Conservation (phyloP, 305 asterid genomes). For the Euphrasia arctica region DNA sequence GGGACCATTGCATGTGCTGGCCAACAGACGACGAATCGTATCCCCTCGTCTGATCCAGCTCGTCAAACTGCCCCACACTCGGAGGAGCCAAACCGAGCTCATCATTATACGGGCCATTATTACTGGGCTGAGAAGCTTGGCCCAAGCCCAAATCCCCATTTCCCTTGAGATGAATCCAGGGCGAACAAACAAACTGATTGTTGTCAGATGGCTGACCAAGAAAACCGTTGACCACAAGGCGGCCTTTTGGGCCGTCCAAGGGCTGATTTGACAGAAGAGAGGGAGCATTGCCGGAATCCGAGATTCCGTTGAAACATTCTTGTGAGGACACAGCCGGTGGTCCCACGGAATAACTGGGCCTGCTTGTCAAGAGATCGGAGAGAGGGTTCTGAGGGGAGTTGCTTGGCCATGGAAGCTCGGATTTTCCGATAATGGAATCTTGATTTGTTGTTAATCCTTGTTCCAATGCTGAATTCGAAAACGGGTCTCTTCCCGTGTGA, state of each 20-base stretch:
- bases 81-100: slow-evolving; percentile 61
- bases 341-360: slow-evolving; percentile 34
- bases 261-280: slow-evolving; percentile 99
- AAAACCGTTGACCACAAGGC: slow-evolving; percentile 38
- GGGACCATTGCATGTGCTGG: slow-evolving; percentile 62
- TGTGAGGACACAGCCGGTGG: slow-evolving; percentile 42
- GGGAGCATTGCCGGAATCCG: slow-evolving; percentile 79
- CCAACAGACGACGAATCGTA: slow-evolving; percentile 53
- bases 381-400: slow-evolving; percentile 45
- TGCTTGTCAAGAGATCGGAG: slow-evolving; percentile 40
- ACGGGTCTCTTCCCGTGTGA: slow-evolving; percentile 38
- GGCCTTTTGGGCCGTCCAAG: slow-evolving; percentile 67
- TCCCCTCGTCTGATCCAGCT: slow-evolving; percentile 54
- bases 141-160: slow-evolving; percentile 41
- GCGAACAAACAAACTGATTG: slow-evolving; percentile 41
- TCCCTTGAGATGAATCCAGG: slow-evolving; percentile 30
- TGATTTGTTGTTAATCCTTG: slow-evolving; percentile 35
- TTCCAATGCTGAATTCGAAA: slow-evolving; percentile 45
- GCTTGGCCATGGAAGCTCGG: slow-evolving; percentile 54
- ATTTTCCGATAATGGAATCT: slow-evolving; percentile 30
- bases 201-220: slow-evolving; percentile 43
- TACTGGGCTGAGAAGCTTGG: slow-evolving; percentile 31
- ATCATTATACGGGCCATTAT: slow-evolving; percentile 37
- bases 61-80: slow-evolving; percentile 44
- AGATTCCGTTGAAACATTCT: slow-evolving; percentile 48